Evolutionary conservation across 257 asterid species (phyloP).

Genomic region (Plantago elongata): DNA sequence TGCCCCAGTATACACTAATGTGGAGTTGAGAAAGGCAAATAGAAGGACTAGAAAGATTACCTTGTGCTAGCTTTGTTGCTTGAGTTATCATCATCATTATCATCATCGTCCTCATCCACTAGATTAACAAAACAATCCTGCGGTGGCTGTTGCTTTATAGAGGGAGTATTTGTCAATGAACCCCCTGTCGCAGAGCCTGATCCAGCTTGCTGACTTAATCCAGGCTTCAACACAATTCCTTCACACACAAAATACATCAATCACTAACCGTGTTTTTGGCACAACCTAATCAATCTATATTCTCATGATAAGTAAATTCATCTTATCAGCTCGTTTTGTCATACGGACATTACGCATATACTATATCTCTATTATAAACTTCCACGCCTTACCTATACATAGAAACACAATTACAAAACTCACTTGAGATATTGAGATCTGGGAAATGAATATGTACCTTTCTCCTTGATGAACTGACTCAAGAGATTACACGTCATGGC

Average conservation of each 20-base stretch:
- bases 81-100: neutral
- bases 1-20: too few species aligned
- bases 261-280: neutral
- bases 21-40: too few species aligned
- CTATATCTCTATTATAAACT: too few species aligned
- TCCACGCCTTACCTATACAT: too few species aligned
- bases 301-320: too few species aligned
- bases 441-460: constrained; percentile 20
- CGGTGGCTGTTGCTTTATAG: constrained; percentile 18
- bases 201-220: constrained; percentile 17
- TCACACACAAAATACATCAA: neutral
- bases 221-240: constrained; percentile 39
- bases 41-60: constrained; percentile 24
- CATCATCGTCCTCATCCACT: constrained; percentile 22
- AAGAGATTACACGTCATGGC: constrained; percentile 58
- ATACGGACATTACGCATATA: too few species aligned
- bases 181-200: neutral
- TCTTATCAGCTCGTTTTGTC: too few species aligned
- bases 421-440: too few species aligned
- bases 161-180: neutral
- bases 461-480: constrained; percentile 58
- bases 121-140: constrained; percentile 15
- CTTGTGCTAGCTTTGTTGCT: constrained; percentile 28
- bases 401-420: too few species aligned
- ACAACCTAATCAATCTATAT: too few species aligned